These are phyloP conservation scores for Boeremia exigua DNA, from an alignment of 2,329 filamentous ascomycete species.

Conservation along the genomic window DNA sequence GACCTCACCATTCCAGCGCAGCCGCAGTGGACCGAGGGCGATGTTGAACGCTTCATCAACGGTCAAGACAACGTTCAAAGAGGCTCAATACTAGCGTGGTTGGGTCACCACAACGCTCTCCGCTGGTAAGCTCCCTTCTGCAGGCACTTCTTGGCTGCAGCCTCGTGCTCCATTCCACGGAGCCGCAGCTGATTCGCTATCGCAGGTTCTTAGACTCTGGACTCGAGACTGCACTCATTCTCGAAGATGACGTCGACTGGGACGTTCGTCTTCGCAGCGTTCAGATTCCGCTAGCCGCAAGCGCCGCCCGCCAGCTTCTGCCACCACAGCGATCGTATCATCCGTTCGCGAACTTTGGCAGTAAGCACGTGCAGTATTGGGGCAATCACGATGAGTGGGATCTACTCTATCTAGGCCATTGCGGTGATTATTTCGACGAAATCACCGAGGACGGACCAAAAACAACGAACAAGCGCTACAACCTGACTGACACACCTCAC, in stretches of 20 bases:
- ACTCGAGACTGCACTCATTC: constrained; percentile 51
- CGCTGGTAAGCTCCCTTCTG: constrained; percentile 40
- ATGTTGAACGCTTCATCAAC: constrained; percentile 48
- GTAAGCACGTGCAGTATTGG: constrained; percentile 48
- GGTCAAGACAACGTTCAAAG: constrained; percentile 43
- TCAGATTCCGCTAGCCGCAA: constrained; percentile 52
- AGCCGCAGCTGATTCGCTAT: constrained; percentile 20
- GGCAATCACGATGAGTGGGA: constrained; percentile 50
- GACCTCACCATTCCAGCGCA: constrained; percentile 52
- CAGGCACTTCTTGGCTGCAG: constrained; percentile 15
- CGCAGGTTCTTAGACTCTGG: constrained; percentile 51
- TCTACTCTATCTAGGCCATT: constrained; percentile 54
- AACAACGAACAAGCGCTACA: constrained; percentile 30
- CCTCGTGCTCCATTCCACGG: constrained; percentile 1
- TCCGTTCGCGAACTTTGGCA: constrained; percentile 22
- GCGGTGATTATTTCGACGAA: constrained; percentile 51
- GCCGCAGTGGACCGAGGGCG: constrained; percentile 51
- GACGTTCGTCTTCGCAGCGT: constrained; percentile 52
- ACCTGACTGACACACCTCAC: constrained; percentile 43
- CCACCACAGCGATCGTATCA: constrained; percentile 30
- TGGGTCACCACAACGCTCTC: constrained; percentile 53
- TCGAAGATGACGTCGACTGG: constrained; percentile 57
- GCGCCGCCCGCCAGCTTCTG: constrained; percentile 48
- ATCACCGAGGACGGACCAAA: constrained; percentile 39
- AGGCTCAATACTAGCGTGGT: constrained; percentile 53